Base-by-base conservation (phyloP, 345 rosid genomes). In the Populus tremula region DNA sequence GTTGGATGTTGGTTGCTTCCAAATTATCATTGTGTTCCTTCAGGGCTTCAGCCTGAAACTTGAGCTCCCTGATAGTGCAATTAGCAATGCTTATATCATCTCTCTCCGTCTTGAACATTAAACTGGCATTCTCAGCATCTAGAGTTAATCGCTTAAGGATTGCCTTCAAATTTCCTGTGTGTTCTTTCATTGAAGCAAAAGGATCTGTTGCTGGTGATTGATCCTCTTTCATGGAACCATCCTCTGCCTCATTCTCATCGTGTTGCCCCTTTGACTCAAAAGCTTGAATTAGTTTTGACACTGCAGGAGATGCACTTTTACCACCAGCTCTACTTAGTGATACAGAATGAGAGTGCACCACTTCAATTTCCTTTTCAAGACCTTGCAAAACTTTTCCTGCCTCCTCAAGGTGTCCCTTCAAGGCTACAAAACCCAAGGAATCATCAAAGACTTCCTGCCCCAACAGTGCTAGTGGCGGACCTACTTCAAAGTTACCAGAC, bases 221-320 rank as follows among this genome's bases (percentile, higher is more conserved):
- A 75, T 82, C 83, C 75, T 81, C 90, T 12, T 73, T 76, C 66
- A 73, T 49, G 70, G 76, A 77, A 69, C 49, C 67, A 16, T 79
- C 87, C 81, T 84, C 91, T 74, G 82, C 83, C 77, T 84, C 90
- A 3, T 78, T 83, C 72, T 92, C 96, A 70, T 89, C 91, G 49
- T 45, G 47, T 31, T 87, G 92, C 77, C 74, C 66, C 88, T 88
- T 91, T 47, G 90, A 85, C 89, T 94, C 98, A 45, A 93, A 94
- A 64, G 97, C 91, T 76, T 88, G 90, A 85, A 94, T 93, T 83
- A 94, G 75, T 84, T 88, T 89, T 20, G 97, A 93, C 56, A 93
- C 89, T 56, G 75, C 90, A 71, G 91, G 90, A 36, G 84, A 76
- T 61, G 85, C 78, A 49, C 45, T 41, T 86, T 87, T 87, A 80